Evolutionary conservation across 148 eudicot genomes (phyloP), one percentile per base, ranked within the genome.

Genomic region (Drosera capensis): DNA sequence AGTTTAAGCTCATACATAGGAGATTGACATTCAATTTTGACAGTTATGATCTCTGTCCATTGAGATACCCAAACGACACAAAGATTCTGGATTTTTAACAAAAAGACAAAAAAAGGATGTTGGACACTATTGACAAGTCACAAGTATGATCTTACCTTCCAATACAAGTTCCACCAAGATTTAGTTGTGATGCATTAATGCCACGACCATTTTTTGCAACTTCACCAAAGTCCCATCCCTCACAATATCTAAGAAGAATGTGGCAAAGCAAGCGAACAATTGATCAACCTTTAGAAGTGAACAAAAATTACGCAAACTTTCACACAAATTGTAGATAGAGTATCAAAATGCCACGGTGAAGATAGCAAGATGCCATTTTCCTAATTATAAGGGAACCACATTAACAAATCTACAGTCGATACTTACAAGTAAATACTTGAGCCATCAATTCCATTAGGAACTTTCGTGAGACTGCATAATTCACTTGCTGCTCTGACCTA

Each of bases 171-270:
- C 88, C 95, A 42, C 60, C 67, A 54, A 90, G 68, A 71, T 90
- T 84, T 50, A 78, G 60, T 57, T 90, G 99, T 46, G 93, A 78
- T 21, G 95, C 93, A 73, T 90, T 90, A 25, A 81, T 53, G 41
- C 97, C 99, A 23, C 95, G 93, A 25, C 71, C 88, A 66, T 79
- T 84, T 18, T 78, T 76, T 52, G 82, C 87, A 55, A 90, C 93
- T 67, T 90, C 99, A 24, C 87, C 95, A 43, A 90, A 84, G 73
- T 80, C 81, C 94, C 99, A 90, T 47, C 99, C 99, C 80, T 84
- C 95, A 43, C 95, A 95, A 62, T 90, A 90, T 65, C 99, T 87
- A 46, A 65, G 38, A 31, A 43, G 46, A 42, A 43, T 14, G 3
- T 20, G 18, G 16, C 20, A 18, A 23, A 18, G 30, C 24, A 22